Evolutionary conservation across 208 protist genomes (phyloP).

Genomic region (Trypanosoma rangeli): DNA sequence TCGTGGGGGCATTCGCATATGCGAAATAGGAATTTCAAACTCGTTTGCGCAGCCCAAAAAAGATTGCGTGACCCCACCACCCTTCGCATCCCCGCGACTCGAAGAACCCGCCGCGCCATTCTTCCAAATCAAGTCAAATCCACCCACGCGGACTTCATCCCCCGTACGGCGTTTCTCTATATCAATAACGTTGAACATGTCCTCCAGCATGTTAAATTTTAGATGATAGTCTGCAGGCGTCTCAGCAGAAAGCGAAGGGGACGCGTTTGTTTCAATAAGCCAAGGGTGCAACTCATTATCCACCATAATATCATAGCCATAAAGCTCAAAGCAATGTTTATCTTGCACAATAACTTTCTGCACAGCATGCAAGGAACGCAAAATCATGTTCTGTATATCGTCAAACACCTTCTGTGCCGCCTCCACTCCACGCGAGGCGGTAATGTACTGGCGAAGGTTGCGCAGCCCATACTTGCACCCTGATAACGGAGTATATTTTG

Average conservation of each 20-base stretch:
- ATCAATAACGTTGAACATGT: constrained; percentile 92
- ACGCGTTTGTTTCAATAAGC: constrained; percentile 92
- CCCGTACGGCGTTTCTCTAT: constrained; percentile 76
- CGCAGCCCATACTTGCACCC: constrained; percentile 88
- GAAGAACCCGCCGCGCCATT: constrained; percentile 64
- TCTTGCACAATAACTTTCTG: constrained; percentile 80
- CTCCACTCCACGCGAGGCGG: constrained; percentile 79
- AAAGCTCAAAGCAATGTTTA: constrained; percentile 91
- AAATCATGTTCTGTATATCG: constrained; percentile 93
- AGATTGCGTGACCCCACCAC: constrained; percentile 20
- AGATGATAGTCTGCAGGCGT: constrained; percentile 94
- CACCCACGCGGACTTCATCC: constrained; percentile 79
- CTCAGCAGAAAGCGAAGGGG: constrained; percentile 92
- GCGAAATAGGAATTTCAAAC: constrained; percentile 77
- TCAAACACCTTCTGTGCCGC: constrained; percentile 88
- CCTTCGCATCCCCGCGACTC: constrained; percentile 10
- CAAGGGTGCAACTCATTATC: constrained; percentile 82
- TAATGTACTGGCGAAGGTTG: constrained; percentile 78
- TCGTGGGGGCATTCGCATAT: constrained; percentile 80
- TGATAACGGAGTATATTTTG: constrained; percentile 84
- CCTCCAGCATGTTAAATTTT: constrained; percentile 95
- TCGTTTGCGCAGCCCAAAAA: constrained; percentile 88
- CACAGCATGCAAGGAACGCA: constrained; percentile 79
- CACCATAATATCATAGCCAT: constrained; percentile 93
- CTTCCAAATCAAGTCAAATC: constrained; percentile 90